Conservation (phyloP, 768 basidiomycete genomes). For the Phallus indusiatus region DNA sequence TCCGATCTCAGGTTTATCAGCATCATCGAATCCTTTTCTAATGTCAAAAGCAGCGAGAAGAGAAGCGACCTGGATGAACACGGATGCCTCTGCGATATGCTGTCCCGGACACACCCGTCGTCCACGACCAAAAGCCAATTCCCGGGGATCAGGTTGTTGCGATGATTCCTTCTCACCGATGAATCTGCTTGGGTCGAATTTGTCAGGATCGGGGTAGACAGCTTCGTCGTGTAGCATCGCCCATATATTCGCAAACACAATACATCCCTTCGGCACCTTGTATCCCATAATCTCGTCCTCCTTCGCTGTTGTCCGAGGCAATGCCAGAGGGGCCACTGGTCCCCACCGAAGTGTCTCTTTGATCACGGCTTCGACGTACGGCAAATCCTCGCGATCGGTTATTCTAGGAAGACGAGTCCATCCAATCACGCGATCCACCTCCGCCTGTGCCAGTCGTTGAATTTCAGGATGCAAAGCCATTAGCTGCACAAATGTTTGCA, state of each 20-base stretch:
- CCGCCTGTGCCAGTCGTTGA: slow-evolving; percentile 26
- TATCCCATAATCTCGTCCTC: slow-evolving; percentile 10
- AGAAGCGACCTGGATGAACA: slow-evolving; percentile 16
- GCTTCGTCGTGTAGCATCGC: slow-evolving; percentile 26
- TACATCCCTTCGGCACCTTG: slow-evolving; percentile 5
- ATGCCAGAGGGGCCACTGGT: slow-evolving; percentile 16
- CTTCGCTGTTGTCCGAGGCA: slow-evolving; percentile 5
- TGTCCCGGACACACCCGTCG: slow-evolving; percentile 18
- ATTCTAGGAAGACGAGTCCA: slow-evolving; percentile 25
- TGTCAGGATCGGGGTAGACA: slow-evolving; percentile 24
- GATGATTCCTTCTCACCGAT: slow-evolving; percentile 15
- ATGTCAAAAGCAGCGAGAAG: slow-evolving; percentile 15
- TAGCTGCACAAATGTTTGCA: slow-evolving; percentile 26
- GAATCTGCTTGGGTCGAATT: slow-evolving; percentile 32
- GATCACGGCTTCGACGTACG: slow-evolving; percentile 48
- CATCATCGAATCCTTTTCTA: slow-evolving; percentile 14
- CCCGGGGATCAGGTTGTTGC: slow-evolving; percentile 14
- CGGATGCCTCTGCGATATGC: slow-evolving; percentile 13
- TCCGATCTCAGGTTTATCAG: background rate
- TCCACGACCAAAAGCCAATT: slow-evolving; percentile 18
- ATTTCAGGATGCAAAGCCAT: slow-evolving; percentile 28
- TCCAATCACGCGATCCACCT: slow-evolving; percentile 29
- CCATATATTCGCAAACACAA: slow-evolving; percentile 16
- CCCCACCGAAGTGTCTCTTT: slow-evolving; percentile 29
- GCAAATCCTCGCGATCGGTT: slow-evolving; percentile 29